These are phyloP conservation scores for Lomentospora prolificans DNA, from an alignment of 2,329 filamentous ascomycete species.

Conservation along the genomic window DNA sequence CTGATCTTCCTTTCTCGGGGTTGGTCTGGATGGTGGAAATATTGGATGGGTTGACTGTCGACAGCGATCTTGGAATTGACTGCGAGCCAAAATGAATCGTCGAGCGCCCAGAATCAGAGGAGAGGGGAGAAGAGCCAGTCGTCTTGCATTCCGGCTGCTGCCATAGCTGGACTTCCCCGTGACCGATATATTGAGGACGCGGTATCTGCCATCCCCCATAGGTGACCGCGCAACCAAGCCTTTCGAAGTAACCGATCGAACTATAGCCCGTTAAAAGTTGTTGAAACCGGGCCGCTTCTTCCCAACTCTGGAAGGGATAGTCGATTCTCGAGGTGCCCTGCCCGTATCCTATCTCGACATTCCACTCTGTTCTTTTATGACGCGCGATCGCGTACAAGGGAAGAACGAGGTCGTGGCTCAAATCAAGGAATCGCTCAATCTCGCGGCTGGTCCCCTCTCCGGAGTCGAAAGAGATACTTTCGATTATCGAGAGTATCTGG, in stretches of 20 bases:
- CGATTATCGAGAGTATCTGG: not conserved
- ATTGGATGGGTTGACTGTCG: not conserved
- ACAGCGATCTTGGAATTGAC: not conserved
- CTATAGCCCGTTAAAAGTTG: not conserved
- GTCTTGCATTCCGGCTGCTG: not conserved
- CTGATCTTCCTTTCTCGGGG: not conserved
- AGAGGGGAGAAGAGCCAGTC: not conserved
- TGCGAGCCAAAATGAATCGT: not conserved
- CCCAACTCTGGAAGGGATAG: not conserved
- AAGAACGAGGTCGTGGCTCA: slow-evolving; percentile 1
- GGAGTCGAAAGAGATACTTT: not conserved
- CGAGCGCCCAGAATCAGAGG: not conserved
- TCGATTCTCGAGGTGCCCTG: not conserved
- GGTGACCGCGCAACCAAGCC: not conserved
- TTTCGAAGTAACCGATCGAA: not conserved
- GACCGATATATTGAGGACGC: not conserved
- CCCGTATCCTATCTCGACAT: slow-evolving; percentile 1
- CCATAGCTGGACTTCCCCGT: not conserved
- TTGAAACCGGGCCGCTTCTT: not conserved
- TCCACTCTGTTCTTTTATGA: not conserved
- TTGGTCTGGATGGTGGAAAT: not conserved
- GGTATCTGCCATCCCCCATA: not conserved
- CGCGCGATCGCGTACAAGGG: slow-evolving; percentile 1
- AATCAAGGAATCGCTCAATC: not conserved
- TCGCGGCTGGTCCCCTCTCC: not conserved